A percentile compares a stretch with the other conserved stretches of the same genome.
Conservation (phyloP, 306 rosid genomes). For the Lathyrus tuberosus region DNA sequence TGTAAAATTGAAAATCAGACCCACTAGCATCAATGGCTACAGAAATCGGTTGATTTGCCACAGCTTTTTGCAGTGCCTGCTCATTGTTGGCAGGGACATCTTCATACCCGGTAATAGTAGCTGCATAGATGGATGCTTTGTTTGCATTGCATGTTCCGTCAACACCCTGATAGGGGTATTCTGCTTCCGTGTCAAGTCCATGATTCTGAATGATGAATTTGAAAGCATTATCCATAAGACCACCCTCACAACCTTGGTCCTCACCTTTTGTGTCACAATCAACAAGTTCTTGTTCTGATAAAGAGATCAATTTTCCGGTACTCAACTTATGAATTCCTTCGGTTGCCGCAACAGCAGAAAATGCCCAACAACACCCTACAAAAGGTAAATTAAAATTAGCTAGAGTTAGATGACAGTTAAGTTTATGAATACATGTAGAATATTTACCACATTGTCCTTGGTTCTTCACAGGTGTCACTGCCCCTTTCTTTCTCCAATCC, state of each 20-base stretch:
- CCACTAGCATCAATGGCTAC: constrained; percentile 21
- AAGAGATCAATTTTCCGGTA: constrained; percentile 27
- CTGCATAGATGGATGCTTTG: background rate
- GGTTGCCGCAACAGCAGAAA: constrained; percentile 2
- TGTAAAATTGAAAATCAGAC: constrained; percentile 10
- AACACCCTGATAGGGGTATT: constrained; percentile 1
- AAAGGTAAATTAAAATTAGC: background rate
- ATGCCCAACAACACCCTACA: constrained; percentile 36
- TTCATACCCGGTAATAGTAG: background rate
- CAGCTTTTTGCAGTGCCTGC: background rate
- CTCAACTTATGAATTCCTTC: constrained; percentile 20
- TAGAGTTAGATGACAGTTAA: too few species aligned
- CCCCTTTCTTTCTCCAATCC: constrained; percentile 11
- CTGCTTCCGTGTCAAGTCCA: background rate
- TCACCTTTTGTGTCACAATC: constrained; percentile 10
- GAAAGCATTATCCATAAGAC: constrained; percentile 17
- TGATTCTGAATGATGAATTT: constrained; percentile 13
- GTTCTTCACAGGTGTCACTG: constrained; percentile 10
- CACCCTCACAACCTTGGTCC: constrained; percentile 13
- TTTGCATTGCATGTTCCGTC: constrained; percentile 7
- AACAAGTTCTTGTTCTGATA: constrained; percentile 10
- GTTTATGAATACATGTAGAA: too few species aligned
- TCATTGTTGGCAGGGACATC: constrained; percentile 12
- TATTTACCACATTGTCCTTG: constrained; percentile 3
- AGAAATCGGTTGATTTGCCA: constrained; percentile 8